Evolutionary conservation across 495 filamentous ascomycete genomes (phyloP).

Genomic region (Schizothecium vesticola): DNA sequence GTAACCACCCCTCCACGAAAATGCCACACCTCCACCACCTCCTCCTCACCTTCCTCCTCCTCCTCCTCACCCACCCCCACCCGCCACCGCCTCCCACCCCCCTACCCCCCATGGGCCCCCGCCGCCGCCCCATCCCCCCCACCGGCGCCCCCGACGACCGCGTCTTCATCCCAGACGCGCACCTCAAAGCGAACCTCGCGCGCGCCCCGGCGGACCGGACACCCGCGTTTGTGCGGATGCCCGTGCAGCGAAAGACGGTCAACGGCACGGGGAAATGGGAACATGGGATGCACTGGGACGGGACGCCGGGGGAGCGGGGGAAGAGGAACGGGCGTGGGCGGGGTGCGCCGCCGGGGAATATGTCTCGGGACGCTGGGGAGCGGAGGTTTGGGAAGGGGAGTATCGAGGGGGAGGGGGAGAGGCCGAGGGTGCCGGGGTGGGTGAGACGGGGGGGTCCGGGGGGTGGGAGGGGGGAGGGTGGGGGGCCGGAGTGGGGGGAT

Average conservation of each 20-base stretch:
- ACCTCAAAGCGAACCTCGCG: background rate
- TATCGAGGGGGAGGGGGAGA: background rate
- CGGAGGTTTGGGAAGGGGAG: background rate
- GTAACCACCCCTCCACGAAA: background rate
- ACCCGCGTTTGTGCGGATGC: constrained; percentile 27
- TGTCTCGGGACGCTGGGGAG: background rate
- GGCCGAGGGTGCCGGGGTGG: background rate
- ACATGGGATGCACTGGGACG: constrained; percentile 20
- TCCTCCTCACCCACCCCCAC: background rate
- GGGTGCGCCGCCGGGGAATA: background rate
- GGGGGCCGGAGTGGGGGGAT: background rate
- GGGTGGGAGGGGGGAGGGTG: background rate
- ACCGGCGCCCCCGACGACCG: background rate
- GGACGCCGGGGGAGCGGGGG: constrained; percentile 3
- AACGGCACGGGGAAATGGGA: constrained; percentile 23
- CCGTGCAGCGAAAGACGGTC: constrained; percentile 22
- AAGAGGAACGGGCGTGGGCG: background rate
- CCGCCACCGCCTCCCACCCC: background rate
- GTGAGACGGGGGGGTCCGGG: background rate
- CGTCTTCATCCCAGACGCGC: background rate
- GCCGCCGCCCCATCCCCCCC: background rate
- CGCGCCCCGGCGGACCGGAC: background rate
- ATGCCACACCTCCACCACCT: background rate
- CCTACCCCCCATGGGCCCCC: background rate
- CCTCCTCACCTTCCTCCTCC: background rate